These are phyloP conservation scores for Penicillium sp. DNA, from an alignment of 2,329 filamentous ascomycete species.

Conservation along the genomic window DNA sequence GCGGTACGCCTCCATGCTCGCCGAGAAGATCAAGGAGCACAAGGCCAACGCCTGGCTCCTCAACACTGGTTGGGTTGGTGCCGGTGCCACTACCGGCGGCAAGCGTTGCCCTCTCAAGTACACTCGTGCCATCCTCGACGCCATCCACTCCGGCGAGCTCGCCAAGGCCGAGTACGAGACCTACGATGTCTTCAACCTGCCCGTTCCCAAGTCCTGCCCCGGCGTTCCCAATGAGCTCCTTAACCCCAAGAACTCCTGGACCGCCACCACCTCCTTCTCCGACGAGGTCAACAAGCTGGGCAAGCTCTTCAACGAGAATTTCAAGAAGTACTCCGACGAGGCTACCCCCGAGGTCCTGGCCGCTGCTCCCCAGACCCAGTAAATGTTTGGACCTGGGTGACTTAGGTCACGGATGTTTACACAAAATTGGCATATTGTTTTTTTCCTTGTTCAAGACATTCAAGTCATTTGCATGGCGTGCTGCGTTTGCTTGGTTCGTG, in stretches of 20 bases:
- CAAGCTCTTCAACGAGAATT: conserved; percentile 91
- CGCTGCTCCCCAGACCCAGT: conserved; percentile 43
- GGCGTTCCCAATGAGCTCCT: conserved; percentile 88
- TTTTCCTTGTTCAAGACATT: conserved; percentile 26
- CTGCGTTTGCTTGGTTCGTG: conserved; percentile 25
- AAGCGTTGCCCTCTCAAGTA: conserved; percentile 99
- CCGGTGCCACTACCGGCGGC: conserved; percentile 84
- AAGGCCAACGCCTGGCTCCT: conserved; percentile 96
- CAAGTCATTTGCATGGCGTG: conserved; percentile 37
- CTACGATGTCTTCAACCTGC: conserved; percentile 95
- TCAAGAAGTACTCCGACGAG: conserved; percentile 88
- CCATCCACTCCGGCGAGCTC: conserved; percentile 96
- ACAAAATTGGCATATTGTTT: conserved; percentile 28
- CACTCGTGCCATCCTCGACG: conserved; percentile 95
- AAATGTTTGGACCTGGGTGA: conserved; percentile 8
- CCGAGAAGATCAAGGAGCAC: conserved; percentile 95
- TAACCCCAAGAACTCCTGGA: conserved; percentile 94
- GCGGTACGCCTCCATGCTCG: conserved; percentile 98
- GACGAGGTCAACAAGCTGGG: conserved; percentile 89
- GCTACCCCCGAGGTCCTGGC: conserved; percentile 77
- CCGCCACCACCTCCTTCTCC: conserved; percentile 77
- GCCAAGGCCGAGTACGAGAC: conserved; percentile 90
- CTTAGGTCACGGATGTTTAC: conserved; percentile 7
- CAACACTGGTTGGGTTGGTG: conserved; percentile 97
- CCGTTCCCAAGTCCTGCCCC: conserved; percentile 88